Evolutionary conservation across 2,329 filamentous ascomycete genomes (phyloP).

Genomic region (Paraphoma chrysanthemicola): DNA sequence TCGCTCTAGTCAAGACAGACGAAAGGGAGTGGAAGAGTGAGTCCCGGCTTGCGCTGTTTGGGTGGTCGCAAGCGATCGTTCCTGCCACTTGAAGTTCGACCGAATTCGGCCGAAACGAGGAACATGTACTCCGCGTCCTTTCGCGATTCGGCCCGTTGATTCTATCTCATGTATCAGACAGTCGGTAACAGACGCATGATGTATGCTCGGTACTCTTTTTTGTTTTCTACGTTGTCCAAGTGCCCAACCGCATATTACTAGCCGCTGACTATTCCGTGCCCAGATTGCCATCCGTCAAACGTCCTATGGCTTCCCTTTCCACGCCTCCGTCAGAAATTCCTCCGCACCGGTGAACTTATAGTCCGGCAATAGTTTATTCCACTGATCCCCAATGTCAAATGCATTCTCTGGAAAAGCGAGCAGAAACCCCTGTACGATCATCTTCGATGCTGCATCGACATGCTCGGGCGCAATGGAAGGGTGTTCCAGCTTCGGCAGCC

Average conservation of each 20-base stretch:
- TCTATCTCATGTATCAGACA: too few relatives aligned
- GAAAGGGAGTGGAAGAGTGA: neutral
- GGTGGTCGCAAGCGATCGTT: neutral
- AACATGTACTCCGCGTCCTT: neutral
- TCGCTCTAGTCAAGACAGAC: neutral
- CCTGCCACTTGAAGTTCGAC: neutral
- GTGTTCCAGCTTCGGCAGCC: slow-evolving; percentile 43
- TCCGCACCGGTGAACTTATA: slow-evolving; percentile 50
- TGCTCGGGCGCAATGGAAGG: slow-evolving; percentile 43
- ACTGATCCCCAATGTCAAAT: slow-evolving; percentile 51
- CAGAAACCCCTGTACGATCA: slow-evolving; percentile 28
- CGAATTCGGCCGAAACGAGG: neutral
- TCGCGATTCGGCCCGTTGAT: slow-evolving; percentile 26
- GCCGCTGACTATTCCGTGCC: too few relatives aligned
- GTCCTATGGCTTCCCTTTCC: slow-evolving; percentile 41
- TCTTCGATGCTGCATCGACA: slow-evolving; percentile 39
- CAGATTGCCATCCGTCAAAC: too few relatives aligned
- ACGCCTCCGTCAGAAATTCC: slow-evolving; percentile 46
- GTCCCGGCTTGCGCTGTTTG: too few relatives aligned
- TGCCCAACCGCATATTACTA: too few relatives aligned
- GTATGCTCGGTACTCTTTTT: too few relatives aligned
- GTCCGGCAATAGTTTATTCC: slow-evolving; percentile 53
- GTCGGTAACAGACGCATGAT: too few relatives aligned
- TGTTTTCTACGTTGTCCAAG: too few relatives aligned
- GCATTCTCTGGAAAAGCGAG: slow-evolving; percentile 45